These are phyloP conservation scores for Cutaneotrichosporon mucoides DNA, from an alignment of 1,284 basidiomycete genomes.

Conservation along the genomic window DNA sequence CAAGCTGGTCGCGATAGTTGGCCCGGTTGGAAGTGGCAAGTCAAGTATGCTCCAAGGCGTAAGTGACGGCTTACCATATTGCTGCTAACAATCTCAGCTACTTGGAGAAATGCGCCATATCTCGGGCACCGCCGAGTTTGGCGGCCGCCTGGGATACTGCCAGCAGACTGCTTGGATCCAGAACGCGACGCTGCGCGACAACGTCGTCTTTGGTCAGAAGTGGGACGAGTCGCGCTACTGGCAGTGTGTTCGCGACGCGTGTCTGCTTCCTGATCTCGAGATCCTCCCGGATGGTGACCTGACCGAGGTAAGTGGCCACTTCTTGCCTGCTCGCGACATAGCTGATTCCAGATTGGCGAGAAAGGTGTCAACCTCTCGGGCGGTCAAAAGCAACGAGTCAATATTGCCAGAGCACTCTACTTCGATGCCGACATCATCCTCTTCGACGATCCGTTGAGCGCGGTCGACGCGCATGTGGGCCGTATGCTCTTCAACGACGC, in stretches of 20 bases:
- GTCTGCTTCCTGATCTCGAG: slow-evolving; percentile 64
- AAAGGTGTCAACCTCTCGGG: slow-evolving; percentile 51
- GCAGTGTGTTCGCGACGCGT: slow-evolving; percentile 60
- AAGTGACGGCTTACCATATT: background rate
- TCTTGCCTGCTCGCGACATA: slow-evolving; percentile 38
- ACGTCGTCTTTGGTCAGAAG: slow-evolving; percentile 62
- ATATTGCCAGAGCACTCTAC: slow-evolving; percentile 75
- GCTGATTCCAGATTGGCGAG: slow-evolving; percentile 57
- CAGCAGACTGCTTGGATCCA: slow-evolving; percentile 80
- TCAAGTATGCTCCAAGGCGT: slow-evolving; percentile 63
- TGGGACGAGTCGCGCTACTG: slow-evolving; percentile 67
- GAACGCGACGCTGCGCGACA: slow-evolving; percentile 61
- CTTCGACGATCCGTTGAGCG: slow-evolving; percentile 74
- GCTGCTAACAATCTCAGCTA: slow-evolving; percentile 20
- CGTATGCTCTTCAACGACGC: slow-evolving; percentile 81
- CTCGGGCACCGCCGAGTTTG: slow-evolving; percentile 58
- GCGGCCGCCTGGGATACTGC: slow-evolving; percentile 73
- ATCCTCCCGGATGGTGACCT: slow-evolving; percentile 69
- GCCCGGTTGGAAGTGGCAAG: slow-evolving; percentile 57
- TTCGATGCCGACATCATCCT: slow-evolving; percentile 78
- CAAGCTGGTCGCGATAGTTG: slow-evolving; percentile 62
- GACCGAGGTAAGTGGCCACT: slow-evolving; percentile 51
- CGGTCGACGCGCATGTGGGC: slow-evolving; percentile 81
- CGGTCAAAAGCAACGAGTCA: slow-evolving; percentile 52
- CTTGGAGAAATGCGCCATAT: slow-evolving; percentile 68